phyloP scores from a whole-genome alignment of 768 basidiomycete genomes.

The Phallus indusiatus region DNA sequence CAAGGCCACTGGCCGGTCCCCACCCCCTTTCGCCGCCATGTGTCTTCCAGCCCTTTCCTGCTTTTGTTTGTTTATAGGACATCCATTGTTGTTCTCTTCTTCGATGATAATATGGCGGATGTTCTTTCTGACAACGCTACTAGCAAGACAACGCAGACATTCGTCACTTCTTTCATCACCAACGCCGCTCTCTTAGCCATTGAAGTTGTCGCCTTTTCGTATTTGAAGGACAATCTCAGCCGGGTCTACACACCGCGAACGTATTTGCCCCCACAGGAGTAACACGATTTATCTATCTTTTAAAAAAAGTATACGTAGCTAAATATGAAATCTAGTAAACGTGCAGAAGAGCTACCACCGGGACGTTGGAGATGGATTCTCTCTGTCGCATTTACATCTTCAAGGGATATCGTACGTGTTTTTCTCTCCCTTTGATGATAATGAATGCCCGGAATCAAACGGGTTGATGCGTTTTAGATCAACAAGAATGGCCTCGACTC shows the following conservation, averaged over 20 bases:
- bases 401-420: slow-evolving; percentile 36
- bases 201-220: slow-evolving; percentile 45
- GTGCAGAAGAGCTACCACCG: slow-evolving; percentile 33
- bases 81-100: not conserved
- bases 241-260: slow-evolving; percentile 55
- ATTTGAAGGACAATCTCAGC: slow-evolving; percentile 47
- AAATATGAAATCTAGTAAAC: slow-evolving; percentile 26
- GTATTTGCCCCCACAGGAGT: slow-evolving; percentile 49
- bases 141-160: slow-evolving; percentile 34
- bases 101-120: slow-evolving; percentile 3
- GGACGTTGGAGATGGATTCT: slow-evolving; percentile 45
- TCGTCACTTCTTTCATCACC: slow-evolving; percentile 50
- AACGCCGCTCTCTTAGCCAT: slow-evolving; percentile 39
- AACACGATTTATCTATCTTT: slow-evolving; percentile 15
- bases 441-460: not conserved
- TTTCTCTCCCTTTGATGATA: not conserved
- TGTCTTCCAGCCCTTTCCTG: not conserved
- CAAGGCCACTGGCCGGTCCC: no score
- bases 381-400: slow-evolving; percentile 30
- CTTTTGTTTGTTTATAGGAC: not conserved
- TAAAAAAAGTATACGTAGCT: not conserved
- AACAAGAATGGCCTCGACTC: slow-evolving; percentile 59
- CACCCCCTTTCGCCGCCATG: not conserved
- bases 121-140: slow-evolving; percentile 4
- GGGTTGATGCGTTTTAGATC: slow-evolving; percentile 28